phyloP scores from a whole-genome alignment of 2,329 filamentous ascomycete species.

The Neofusicoccum ribis region DNA sequence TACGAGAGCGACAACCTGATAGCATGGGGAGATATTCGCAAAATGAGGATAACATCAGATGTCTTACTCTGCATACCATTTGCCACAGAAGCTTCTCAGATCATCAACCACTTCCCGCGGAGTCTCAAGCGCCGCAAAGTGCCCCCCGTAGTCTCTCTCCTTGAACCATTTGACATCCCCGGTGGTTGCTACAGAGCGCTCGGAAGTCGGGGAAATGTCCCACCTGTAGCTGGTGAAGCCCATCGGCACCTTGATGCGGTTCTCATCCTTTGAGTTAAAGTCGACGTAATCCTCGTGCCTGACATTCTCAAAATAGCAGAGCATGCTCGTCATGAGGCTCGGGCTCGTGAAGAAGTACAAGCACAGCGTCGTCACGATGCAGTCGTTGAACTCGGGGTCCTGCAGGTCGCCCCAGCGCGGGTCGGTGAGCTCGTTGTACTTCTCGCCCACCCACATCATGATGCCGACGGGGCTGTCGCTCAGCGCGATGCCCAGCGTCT shows the following conservation, averaged over 20 bases:
- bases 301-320: slow-evolving; percentile 43
- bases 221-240: slow-evolving; percentile 41
- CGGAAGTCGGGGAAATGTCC: slow-evolving; percentile 39
- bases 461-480: slow-evolving; percentile 47
- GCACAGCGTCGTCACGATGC: slow-evolving; percentile 24
- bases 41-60: too few species aligned
- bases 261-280: slow-evolving; percentile 37
- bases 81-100: slow-evolving; percentile 25
- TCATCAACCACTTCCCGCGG: slow-evolving; percentile 28
- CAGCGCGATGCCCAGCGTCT: slow-evolving; percentile 45
- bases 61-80: background rate
- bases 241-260: slow-evolving; percentile 39
- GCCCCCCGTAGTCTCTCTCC: slow-evolving; percentile 19
- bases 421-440: slow-evolving; percentile 43
- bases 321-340: slow-evolving; percentile 37
- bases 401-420: slow-evolving; percentile 33
- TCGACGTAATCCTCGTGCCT: slow-evolving; percentile 40
- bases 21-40: too few species aligned
- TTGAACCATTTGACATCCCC: slow-evolving; percentile 42
- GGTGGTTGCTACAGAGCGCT: slow-evolving; percentile 35
- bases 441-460: slow-evolving; percentile 47
- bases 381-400: slow-evolving; percentile 31
- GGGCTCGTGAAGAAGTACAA: slow-evolving; percentile 42
- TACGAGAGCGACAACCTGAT: too few species aligned
- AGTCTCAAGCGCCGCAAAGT: slow-evolving; percentile 33